A percentile compares a stretch with the other conserved stretches of the same genome.
Conservation (phyloP, 176 grass and related monocot genomes). For the Dendrocalamus sinicus region DNA sequence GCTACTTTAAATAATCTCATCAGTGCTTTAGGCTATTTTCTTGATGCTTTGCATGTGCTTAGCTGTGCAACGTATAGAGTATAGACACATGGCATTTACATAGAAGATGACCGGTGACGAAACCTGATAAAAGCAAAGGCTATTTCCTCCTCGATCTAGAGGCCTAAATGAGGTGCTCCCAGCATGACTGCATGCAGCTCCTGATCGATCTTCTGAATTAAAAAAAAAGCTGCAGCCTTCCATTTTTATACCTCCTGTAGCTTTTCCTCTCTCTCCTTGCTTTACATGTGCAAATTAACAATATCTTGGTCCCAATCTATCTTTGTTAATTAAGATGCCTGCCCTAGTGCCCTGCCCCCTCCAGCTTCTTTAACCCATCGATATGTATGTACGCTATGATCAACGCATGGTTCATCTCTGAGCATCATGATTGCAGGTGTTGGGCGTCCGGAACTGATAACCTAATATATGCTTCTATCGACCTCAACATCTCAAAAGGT, state of each 20-base stretch:
- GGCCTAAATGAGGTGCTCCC: background rate
- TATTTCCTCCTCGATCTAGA: background rate
- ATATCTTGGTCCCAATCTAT: constrained; percentile 1
- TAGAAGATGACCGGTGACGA: background rate
- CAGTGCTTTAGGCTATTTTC: background rate
- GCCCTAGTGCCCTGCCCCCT: background rate
- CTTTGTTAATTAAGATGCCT: constrained; percentile 17
- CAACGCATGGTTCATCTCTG: constrained; percentile 36
- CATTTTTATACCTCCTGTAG: constrained; percentile 13
- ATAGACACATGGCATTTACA: background rate
- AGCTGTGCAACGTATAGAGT: background rate
- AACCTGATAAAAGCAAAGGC: background rate
- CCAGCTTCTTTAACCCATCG: constrained; percentile 34
- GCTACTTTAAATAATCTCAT: background rate
- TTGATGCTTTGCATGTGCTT: background rate
- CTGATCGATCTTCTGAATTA: constrained; percentile 1
- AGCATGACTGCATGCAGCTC: background rate
- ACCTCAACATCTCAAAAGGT: constrained; percentile 23
- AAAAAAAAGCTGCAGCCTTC: constrained; percentile 19
- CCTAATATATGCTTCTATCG: constrained; percentile 26
- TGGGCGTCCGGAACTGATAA: constrained; percentile 45
- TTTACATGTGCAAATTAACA: constrained; percentile 40
- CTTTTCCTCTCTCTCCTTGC: constrained; percentile 34
- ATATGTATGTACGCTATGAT: constrained; percentile 36
- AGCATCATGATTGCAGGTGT: constrained; percentile 53